Conservation (phyloP, 2,329 filamentous ascomycete genomes). For the Microdochium paspali region DNA sequence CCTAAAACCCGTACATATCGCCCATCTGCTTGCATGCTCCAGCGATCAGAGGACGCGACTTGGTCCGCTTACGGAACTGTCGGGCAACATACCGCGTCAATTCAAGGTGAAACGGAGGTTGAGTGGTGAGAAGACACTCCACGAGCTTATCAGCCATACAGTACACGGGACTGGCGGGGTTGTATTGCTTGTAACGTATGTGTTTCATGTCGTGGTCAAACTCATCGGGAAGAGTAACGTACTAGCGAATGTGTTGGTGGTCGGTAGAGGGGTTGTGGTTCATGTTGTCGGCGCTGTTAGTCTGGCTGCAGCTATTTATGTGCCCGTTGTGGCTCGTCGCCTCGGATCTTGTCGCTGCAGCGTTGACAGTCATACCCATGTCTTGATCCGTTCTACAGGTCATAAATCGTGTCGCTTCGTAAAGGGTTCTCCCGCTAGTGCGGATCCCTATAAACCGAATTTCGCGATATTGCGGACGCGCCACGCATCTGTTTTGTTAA, state of each 20-base stretch:
- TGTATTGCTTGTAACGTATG: slow-evolving; percentile 10
- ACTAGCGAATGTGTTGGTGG: slow-evolving; percentile 2
- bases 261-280: background rate
- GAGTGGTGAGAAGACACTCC: slow-evolving; percentile 3
- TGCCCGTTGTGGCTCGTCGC: background rate
- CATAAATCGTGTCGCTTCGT: slow-evolving; percentile 6
- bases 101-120: slow-evolving; percentile 40
- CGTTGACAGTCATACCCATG: background rate
- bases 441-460: too few relatives aligned
- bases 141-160: background rate
- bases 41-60: slow-evolving; percentile 36
- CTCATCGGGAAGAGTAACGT: slow-evolving; percentile 9
- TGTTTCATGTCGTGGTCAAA: slow-evolving; percentile 16
- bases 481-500: too few relatives aligned
- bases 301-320: slow-evolving; percentile 2
- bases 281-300: slow-evolving; percentile 2
- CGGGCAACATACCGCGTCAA: slow-evolving; percentile 45
- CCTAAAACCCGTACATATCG: background rate
- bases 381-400: background rate
- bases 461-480: too few relatives aligned
- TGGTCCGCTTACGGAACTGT: slow-evolving; percentile 39
- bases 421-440: too few relatives aligned
- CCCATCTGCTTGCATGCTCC: slow-evolving; percentile 36
- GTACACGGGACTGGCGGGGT: background rate
- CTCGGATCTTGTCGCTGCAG: background rate